Conservation (phyloP, 148 eudicot genomes). For the Nyssa sinensis region DNA sequence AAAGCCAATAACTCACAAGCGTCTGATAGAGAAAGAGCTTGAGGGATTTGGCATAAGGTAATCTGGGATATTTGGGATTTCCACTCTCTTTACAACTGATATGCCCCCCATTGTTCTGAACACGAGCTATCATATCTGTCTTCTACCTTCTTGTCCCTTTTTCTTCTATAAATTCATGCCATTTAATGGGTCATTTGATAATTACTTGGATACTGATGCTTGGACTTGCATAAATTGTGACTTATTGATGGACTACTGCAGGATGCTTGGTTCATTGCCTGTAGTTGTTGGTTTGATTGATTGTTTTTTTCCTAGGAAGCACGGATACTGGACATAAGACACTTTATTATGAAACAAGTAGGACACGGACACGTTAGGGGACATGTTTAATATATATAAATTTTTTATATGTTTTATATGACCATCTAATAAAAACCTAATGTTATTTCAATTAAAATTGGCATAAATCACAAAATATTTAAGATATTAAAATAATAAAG, state of each 20-base stretch:
- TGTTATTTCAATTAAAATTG: too few relatives aligned
- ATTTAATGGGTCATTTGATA: neutral
- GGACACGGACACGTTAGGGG: too few relatives aligned
- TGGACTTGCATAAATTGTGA: neutral
- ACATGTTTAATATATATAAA: too few relatives aligned
- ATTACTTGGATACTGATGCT: neutral
- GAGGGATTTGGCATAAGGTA: constrained; percentile 99
- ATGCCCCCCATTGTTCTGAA: too few relatives aligned
- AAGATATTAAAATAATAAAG: too few relatives aligned
- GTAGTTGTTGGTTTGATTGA: neutral
- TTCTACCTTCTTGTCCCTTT: neutral
- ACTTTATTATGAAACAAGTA: too few relatives aligned
- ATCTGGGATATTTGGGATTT: neutral
- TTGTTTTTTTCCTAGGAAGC: too few relatives aligned
- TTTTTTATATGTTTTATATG: too few relatives aligned
- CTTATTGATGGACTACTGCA: neutral
- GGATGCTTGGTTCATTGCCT: neutral
- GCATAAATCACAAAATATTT: too few relatives aligned
- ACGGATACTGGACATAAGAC: too few relatives aligned
- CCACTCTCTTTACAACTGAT: neutral
- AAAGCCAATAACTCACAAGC: constrained; percentile 98
- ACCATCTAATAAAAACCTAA: too few relatives aligned
- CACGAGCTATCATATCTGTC: neutral
- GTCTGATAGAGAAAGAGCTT: constrained; percentile 96
- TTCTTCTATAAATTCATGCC: neutral